These are phyloP conservation scores for Cardamine chenopodiifolia DNA, from an alignment of 345 rosid genomes.

Conservation along the genomic window DNA sequence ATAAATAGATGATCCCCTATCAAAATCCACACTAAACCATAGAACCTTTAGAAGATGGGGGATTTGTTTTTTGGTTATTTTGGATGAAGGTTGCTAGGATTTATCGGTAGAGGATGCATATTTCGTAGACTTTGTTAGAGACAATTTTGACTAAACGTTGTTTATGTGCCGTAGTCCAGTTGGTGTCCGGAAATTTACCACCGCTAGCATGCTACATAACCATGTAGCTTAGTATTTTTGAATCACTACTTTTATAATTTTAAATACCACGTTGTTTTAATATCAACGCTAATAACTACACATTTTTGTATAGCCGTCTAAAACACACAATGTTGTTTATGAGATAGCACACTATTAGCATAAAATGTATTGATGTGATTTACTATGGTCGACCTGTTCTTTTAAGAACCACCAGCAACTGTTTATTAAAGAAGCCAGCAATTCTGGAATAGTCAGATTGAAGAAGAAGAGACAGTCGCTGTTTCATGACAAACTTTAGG, in stretches of 20 bases:
- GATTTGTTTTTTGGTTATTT: too few species aligned
- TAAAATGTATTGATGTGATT: neutral
- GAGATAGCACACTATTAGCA: neutral
- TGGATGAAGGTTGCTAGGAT: neutral
- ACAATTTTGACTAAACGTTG: neutral
- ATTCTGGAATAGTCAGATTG: too few species aligned
- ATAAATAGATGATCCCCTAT: neutral
- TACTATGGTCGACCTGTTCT: too few species aligned
- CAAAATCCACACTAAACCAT: neutral
- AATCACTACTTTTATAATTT: neutral
- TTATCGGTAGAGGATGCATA: neutral
- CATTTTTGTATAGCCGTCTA: neutral
- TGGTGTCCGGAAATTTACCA: neutral
- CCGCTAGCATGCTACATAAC: neutral
- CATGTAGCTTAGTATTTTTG: neutral
- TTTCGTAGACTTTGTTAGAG: neutral
- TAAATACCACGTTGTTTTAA: neutral
- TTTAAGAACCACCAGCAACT: too few species aligned
- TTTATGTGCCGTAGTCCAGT: neutral
- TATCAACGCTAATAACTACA: neutral
- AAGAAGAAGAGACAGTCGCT: too few species aligned
- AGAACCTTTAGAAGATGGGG: neutral
- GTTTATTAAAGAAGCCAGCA: too few species aligned
- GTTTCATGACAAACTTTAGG: too few species aligned
- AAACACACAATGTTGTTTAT: neutral